Conservation (phyloP, 2,329 filamentous ascomycete genomes). For the Daldinia sp. region DNA sequence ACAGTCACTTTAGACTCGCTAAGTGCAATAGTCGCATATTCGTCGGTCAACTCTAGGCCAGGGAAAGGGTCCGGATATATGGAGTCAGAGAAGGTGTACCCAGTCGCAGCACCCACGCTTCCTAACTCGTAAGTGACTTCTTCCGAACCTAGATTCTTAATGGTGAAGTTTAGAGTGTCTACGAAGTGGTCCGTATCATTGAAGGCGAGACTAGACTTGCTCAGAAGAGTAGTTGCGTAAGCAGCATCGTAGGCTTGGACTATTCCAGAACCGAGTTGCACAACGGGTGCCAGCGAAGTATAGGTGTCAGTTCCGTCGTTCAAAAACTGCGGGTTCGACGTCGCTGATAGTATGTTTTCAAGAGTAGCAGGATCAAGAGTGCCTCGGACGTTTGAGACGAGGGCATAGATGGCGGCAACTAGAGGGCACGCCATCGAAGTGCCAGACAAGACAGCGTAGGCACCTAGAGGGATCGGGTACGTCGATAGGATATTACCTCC, state of each 20-base stretch:
- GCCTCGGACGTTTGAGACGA: conserved; percentile 61
- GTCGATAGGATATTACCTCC: conserved; percentile 68
- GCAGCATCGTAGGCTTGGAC: conserved; percentile 68
- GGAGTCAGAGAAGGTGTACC: conserved; percentile 58
- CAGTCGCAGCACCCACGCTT: conserved; percentile 59
- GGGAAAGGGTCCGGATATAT: conserved; percentile 55
- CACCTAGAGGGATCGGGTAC: conserved; percentile 56
- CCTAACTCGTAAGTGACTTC: conserved; percentile 61
- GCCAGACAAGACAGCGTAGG: conserved; percentile 64
- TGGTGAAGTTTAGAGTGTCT: conserved; percentile 58
- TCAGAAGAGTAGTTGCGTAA: conserved; percentile 60
- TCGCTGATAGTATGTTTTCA: conserved; percentile 59
- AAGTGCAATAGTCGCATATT: conserved; percentile 55
- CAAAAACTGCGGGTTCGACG: conserved; percentile 58
- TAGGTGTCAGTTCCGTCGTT: conserved; percentile 53
- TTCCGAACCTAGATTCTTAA: conserved; percentile 61
- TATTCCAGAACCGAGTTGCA: conserved; percentile 68
- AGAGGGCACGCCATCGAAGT: conserved; percentile 68
- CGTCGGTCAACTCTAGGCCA: conserved; percentile 51
- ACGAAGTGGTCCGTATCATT: conserved; percentile 69
- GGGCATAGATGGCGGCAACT: conserved; percentile 62
- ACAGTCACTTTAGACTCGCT: conserved; percentile 47
- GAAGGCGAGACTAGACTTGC: conserved; percentile 66
- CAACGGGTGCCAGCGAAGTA: conserved; percentile 59
- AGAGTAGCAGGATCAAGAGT: conserved; percentile 59